These are phyloP conservation scores for Dendrothele bispora DNA, from an alignment of 768 basidiomycete genomes.

Conservation along the genomic window DNA sequence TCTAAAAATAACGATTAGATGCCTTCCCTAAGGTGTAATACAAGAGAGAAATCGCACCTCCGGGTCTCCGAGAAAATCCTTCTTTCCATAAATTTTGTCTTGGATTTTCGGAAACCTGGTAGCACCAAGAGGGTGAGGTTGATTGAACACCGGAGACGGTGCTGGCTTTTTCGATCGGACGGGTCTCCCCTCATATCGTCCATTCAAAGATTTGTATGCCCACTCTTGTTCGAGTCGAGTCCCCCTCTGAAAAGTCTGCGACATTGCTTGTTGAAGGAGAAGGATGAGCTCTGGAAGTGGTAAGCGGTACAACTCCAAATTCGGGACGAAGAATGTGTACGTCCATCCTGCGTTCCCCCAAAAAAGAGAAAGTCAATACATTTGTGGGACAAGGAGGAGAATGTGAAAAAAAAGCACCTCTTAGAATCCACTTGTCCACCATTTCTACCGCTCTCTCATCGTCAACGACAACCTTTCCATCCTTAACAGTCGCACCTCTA, in stretches of 20 bases:
- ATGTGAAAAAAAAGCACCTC: background rate
- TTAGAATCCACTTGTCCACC: background rate
- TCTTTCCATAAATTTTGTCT: too few species aligned
- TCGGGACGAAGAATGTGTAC: slow-evolving; percentile 4
- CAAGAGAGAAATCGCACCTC: too few species aligned
- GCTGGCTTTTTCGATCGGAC: too few species aligned
- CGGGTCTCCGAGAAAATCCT: too few species aligned
- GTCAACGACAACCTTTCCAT: slow-evolving; percentile 4
- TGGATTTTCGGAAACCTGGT: too few species aligned
- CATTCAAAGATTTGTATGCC: slow-evolving; percentile 5
- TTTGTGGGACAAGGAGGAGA: background rate
- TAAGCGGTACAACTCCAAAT: slow-evolving; percentile 3
- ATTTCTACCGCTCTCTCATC: too few species aligned
- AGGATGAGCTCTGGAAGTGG: slow-evolving; percentile 3
- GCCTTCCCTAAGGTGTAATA: too few species aligned
- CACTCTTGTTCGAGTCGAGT: background rate
- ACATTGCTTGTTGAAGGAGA: background rate
- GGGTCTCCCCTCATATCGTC: too few species aligned
- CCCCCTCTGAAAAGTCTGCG: background rate
- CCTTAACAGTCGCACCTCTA: background rate
- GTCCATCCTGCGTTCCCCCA: slow-evolving; percentile 10
- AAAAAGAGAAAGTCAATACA: background rate
- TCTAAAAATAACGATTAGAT: too few species aligned
- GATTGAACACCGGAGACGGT: too few species aligned
- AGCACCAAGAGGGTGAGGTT: too few species aligned